Base-by-base conservation (phyloP, 192 early-diverging fungal genomes). In the Pilaira anomala region DNA sequence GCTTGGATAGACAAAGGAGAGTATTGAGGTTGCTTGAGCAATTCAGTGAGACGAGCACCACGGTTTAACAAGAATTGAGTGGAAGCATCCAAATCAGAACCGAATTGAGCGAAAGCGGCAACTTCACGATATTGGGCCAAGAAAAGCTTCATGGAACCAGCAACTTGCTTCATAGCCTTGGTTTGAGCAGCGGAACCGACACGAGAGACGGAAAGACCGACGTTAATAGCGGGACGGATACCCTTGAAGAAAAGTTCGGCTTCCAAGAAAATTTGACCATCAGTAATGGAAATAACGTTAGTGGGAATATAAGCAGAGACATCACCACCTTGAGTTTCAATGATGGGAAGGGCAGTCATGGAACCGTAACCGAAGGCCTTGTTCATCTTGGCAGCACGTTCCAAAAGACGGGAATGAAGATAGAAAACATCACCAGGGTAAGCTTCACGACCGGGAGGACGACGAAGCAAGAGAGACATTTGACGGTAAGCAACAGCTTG, bases 201-300 rank as follows among this genome's bases (percentile, higher is more conserved):
- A 91, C 97, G 93, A 69, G 95, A 95, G 71, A 98, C 96, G 74
- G 96, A 98, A 53, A 98, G 85, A 98, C 96, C 96, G 80, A 98
- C 95, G 84, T 98, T 98, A 80, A 98, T 98, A 66, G 96, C 96
- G 59, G 96, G 96, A 74, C 96, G 93, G 63, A 96, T 81, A 89
- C 96, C 96, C 91, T 97, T 98, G 91, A 97, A 98, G 91, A 98
- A 98, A 60, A 98, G 86, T 83, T 98, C 95, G 57, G 96, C 94
- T 83, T 98, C 96, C 85, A 98, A 88, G 91, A 98, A 98, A 69
- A 98, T 97, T 83, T 98, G 96, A 44, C 96, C 96, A 83, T 98
- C 96, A 69, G 96, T 98, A 73, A 98, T 98, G 80, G 96, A 98
- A 96, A 98, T 98, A 74, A 98, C 95, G 85, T 98, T 98, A 74